phyloP scores from a whole-genome alignment of 192 early-diverging fungal species.

The Pecoramyces ruminantium region DNA sequence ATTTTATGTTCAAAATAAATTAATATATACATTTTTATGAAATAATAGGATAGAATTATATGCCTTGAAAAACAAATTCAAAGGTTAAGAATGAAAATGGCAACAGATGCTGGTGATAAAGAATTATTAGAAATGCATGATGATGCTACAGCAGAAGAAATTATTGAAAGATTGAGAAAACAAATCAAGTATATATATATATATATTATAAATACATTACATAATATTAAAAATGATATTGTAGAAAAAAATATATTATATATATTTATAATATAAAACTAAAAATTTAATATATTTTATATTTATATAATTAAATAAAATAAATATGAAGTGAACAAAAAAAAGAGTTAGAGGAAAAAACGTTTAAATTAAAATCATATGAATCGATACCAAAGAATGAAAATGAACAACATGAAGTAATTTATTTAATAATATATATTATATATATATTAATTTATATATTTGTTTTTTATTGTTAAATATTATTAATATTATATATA shows the following conservation, averaged over 20 bases:
- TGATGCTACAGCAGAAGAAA: constrained; percentile 23
- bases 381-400: not conserved
- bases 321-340: not conserved
- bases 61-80: constrained; percentile 36
- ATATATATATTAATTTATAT: not conserved
- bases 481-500: no score
- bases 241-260: no score
- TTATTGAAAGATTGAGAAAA: constrained; percentile 22
- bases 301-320: not conserved
- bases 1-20: no score
- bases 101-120: constrained; percentile 26
- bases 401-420: not conserved
- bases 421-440: not conserved
- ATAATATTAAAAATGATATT: no score
- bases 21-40: no score
- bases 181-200: constrained; percentile 15
- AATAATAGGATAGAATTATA: constrained; percentile 30
- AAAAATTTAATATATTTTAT: not conserved
- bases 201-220: not conserved
- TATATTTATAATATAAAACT: no score
- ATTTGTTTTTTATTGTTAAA: no score
- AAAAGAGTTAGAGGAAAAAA: not conserved
- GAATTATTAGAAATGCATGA: constrained; percentile 27
- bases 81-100: constrained; percentile 25
- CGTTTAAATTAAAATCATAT: not conserved